Evolutionary conservation across 2,329 filamentous ascomycete genomes (phyloP).

Genomic region (Colletotrichum cereale): DNA sequence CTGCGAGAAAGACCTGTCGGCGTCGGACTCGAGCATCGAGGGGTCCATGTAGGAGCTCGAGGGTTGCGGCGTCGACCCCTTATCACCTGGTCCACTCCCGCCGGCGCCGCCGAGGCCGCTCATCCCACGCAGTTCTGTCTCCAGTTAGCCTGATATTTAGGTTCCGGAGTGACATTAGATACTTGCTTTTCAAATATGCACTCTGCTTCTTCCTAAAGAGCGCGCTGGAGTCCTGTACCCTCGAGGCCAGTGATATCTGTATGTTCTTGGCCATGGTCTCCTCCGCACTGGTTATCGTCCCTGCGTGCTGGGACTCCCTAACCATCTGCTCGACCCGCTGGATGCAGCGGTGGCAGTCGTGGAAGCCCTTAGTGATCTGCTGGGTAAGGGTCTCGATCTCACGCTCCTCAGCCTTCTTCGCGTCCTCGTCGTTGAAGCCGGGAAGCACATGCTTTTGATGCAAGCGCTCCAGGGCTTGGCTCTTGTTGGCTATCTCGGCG

Average conservation of each 20-base stretch:
- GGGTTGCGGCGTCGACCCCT: slow-evolving; percentile 63
- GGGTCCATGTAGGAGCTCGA: slow-evolving; percentile 79
- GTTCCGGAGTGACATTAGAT: not conserved
- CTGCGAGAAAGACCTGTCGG: slow-evolving; percentile 92
- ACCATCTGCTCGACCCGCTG: slow-evolving; percentile 91
- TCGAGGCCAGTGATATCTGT: slow-evolving; percentile 87
- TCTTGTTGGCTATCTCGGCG: slow-evolving; percentile 83
- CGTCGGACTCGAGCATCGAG: slow-evolving; percentile 91
- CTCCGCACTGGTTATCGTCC: slow-evolving; percentile 82
- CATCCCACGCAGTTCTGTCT: slow-evolving; percentile 78
- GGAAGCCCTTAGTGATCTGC: slow-evolving; percentile 89
- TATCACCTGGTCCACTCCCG: slow-evolving; percentile 63
- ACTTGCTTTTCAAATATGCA: slow-evolving; percentile 89
- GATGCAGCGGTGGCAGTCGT: slow-evolving; percentile 90
- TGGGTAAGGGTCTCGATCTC: slow-evolving; percentile 94
- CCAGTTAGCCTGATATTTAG: not conserved
- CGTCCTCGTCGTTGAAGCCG: slow-evolving; percentile 94
- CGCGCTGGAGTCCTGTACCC: slow-evolving; percentile 92
- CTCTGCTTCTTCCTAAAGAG: slow-evolving; percentile 97
- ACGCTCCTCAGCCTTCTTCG: slow-evolving; percentile 86
- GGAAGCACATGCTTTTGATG: slow-evolving; percentile 98
- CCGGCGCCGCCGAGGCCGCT: slow-evolving; percentile 69
- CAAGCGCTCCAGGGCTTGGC: slow-evolving; percentile 87
- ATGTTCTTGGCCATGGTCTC: slow-evolving; percentile 97
- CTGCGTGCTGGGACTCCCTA: slow-evolving; percentile 79